A percentile compares a stretch with the other conserved stretches of the same genome.
Evolutionary conservation across 805 yeast species (phyloP).

Genomic region (Barnettozyma sucrosica): DNA sequence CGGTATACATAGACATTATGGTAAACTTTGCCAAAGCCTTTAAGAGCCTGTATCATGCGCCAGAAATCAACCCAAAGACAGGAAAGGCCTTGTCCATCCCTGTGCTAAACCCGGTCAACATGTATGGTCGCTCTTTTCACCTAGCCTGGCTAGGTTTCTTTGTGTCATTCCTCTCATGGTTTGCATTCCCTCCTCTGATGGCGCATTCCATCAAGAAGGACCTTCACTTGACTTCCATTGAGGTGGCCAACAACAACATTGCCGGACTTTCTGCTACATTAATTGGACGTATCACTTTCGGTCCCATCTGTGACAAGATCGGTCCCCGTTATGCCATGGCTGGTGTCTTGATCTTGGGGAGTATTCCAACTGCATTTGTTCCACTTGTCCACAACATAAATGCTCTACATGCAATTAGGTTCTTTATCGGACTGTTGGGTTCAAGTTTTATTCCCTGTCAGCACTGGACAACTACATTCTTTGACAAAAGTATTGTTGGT

Average conservation of each 20-base stretch:
- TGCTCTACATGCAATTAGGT: slow-evolving; percentile 29
- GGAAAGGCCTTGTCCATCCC: slow-evolving; percentile 26
- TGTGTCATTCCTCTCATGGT: slow-evolving; percentile 29
- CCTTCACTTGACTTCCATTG: slow-evolving; percentile 20
- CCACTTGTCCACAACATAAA: slow-evolving; percentile 22
- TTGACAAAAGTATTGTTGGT: slow-evolving; percentile 27
- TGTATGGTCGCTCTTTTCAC: slow-evolving; percentile 24
- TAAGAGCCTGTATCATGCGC: slow-evolving; percentile 19
- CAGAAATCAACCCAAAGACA: slow-evolving; percentile 25
- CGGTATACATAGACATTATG: not conserved
- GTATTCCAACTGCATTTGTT: slow-evolving; percentile 27
- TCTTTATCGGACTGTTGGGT: slow-evolving; percentile 36
- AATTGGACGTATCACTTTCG: slow-evolving; percentile 25
- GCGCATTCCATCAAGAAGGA: slow-evolving; percentile 23
- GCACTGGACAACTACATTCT: slow-evolving; percentile 26
- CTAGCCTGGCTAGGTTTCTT: slow-evolving; percentile 29
- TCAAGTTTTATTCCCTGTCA: slow-evolving; percentile 29
- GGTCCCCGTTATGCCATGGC: slow-evolving; percentile 29
- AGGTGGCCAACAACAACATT: slow-evolving; percentile 27
- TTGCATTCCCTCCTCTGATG: slow-evolving; percentile 30
- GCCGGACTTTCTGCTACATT: slow-evolving; percentile 29
- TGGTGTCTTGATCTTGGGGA: slow-evolving; percentile 22
- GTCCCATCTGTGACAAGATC: slow-evolving; percentile 26
- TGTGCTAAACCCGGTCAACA: slow-evolving; percentile 22
- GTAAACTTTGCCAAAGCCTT: not conserved